Evolutionary conservation across 2,329 filamentous ascomycete genomes (phyloP).

Genomic region (Davidsoniella eucalypti): DNA sequence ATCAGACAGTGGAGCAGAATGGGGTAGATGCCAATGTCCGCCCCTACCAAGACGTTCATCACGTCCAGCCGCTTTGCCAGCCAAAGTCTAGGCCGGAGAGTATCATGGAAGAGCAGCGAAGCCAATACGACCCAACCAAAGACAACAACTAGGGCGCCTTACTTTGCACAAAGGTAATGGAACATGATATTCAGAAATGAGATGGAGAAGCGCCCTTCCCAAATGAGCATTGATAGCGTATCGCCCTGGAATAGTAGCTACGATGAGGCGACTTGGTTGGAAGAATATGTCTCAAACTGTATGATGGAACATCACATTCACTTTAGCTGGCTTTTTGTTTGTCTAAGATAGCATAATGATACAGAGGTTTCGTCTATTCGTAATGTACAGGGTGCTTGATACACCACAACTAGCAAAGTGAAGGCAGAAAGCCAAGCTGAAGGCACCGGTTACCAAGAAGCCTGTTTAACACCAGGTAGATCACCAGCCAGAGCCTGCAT

Average conservation of each 20-base stretch:
- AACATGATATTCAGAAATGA: too few species aligned
- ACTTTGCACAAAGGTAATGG: too few species aligned
- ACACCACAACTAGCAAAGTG: not conserved
- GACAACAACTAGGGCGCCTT: conserved; percentile 1
- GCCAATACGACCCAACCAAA: conserved; percentile 10
- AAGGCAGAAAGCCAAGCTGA: not conserved
- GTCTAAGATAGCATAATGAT: too few species aligned
- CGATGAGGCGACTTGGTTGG: too few species aligned
- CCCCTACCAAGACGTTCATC: not conserved
- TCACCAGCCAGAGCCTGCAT: conserved; percentile 73
- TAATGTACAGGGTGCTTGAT: conserved; percentile 9
- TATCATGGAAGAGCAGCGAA: conserved; percentile 8
- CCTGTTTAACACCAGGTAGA: conserved; percentile 85
- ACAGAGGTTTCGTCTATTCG: conserved; percentile 6
- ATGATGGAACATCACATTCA: too few species aligned
- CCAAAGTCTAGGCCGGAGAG: not conserved
- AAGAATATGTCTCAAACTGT: too few species aligned
- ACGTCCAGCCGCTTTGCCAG: too few species aligned
- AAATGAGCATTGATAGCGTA: too few species aligned
- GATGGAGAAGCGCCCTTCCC: too few species aligned
- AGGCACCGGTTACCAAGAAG: conserved; percentile 64
- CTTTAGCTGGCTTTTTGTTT: too few species aligned
- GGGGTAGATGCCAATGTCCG: not conserved
- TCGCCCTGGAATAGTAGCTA: too few species aligned
- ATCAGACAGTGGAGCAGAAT: not conserved